Conservation (phyloP, 495 filamentous ascomycete genomes). For the Penicillium canariense region DNA sequence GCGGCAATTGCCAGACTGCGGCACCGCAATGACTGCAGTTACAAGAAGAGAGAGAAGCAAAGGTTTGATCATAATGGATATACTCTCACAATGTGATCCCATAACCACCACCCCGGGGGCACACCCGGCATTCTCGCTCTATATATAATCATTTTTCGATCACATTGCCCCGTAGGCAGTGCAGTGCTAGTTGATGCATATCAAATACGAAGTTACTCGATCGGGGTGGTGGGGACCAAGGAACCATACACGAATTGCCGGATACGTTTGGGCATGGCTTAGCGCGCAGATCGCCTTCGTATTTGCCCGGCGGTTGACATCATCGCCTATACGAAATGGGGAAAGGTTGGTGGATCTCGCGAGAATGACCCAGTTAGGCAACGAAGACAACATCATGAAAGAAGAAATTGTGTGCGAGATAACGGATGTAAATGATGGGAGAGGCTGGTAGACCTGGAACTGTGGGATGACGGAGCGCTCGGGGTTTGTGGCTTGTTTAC, state of each 20-base stretch:
- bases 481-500: neutral
- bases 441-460: neutral
- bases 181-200: neutral
- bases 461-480: neutral
- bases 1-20: conserved; percentile 17
- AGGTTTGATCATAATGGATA: conserved; percentile 1
- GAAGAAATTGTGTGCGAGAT: neutral
- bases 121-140: neutral
- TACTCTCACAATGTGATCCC: neutral
- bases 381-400: neutral
- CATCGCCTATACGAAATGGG: neutral
- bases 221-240: neutral
- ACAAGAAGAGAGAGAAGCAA: conserved; percentile 4
- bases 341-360: conserved; percentile 1
- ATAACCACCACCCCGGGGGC: too few relatives aligned
- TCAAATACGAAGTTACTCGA: conserved; percentile 12
- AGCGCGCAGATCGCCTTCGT: conserved; percentile 5
- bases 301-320: conserved; percentile 11
- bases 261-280: neutral
- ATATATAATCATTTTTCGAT: neutral
- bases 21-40: conserved; percentile 1
- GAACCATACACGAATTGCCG: neutral
- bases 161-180: neutral
- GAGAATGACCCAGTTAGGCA: conserved; percentile 11
- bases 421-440: neutral